Evolutionary conservation across 768 basidiomycete species (phyloP).

Genomic region (Agrocybe praecox): DNA sequence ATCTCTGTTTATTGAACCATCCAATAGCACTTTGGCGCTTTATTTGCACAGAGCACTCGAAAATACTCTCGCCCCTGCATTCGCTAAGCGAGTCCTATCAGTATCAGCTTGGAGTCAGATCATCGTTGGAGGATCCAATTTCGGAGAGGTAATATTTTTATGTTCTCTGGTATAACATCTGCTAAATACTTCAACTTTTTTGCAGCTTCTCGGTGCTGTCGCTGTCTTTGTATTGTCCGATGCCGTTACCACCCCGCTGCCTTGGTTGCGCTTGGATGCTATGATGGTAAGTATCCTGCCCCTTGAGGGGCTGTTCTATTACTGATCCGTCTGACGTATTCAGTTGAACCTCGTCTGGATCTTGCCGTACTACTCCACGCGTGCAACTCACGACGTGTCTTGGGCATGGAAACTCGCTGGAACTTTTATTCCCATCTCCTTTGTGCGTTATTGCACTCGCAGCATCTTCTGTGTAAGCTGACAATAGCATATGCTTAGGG

Average conservation of each 20-base stretch:
- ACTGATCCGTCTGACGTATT: not conserved
- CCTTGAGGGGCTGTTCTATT: not conserved
- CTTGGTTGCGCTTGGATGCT: constrained; percentile 32
- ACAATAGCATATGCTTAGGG: constrained; percentile 17
- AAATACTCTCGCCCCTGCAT: constrained; percentile 27
- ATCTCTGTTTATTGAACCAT: not conserved
- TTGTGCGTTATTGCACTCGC: constrained; percentile 13
- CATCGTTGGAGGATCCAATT: constrained; percentile 35
- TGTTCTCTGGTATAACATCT: not conserved
- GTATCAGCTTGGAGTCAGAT: constrained; percentile 34
- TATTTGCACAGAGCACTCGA: constrained; percentile 33
- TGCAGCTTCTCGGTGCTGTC: constrained; percentile 29
- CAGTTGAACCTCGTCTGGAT: constrained; percentile 34
- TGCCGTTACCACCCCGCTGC: constrained; percentile 30
- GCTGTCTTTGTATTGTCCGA: constrained; percentile 30
- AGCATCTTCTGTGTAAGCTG: not conserved
- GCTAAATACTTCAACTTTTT: not conserved
- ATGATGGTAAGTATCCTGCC: constrained; percentile 16
- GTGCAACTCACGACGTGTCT: constrained; percentile 21
- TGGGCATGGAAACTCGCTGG: constrained; percentile 35
- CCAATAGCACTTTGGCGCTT: constrained; percentile 26
- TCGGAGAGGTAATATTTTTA: constrained; percentile 25
- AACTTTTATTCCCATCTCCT: constrained; percentile 33
- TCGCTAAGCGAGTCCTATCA: constrained; percentile 30
- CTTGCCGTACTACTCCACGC: constrained; percentile 25